A percentile compares a stretch with the other conserved stretches of the same genome.
phyloP scores from a whole-genome alignment of 306 rosid species.

The Trifolium pratense region DNA sequence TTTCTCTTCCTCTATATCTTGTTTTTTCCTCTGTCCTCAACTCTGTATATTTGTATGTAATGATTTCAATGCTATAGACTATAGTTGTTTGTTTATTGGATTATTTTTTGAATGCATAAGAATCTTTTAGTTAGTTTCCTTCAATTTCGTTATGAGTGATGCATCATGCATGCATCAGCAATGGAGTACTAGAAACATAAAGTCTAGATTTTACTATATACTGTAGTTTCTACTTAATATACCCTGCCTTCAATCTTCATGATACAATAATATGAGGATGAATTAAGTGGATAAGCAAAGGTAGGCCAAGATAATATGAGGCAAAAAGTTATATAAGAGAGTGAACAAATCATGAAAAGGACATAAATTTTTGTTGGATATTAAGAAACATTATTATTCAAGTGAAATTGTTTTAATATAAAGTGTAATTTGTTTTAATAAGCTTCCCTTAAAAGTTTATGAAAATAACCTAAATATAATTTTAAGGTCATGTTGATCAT shows the following conservation, averaged over 20 bases:
- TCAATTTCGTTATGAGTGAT: constrained; percentile 35
- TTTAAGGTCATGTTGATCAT: too few relatives aligned
- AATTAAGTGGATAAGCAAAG: too few relatives aligned
- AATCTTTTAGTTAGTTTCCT: constrained; percentile 21
- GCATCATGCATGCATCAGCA: constrained; percentile 42
- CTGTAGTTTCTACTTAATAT: background rate
- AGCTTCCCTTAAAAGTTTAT: too few relatives aligned
- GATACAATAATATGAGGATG: background rate
- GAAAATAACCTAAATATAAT: too few relatives aligned
- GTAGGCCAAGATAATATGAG: too few relatives aligned
- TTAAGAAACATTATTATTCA: too few relatives aligned
- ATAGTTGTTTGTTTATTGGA: constrained; percentile 3
- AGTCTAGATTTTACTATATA: background rate
- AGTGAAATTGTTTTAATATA: too few relatives aligned
- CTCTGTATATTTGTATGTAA: constrained; percentile 15
- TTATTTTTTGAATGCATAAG: constrained; percentile 10
- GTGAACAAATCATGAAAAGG: too few relatives aligned
- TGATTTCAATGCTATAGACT: constrained; percentile 35
- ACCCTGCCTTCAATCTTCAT: background rate
- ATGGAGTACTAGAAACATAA: constrained; percentile 11
- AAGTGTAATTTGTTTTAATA: too few relatives aligned
- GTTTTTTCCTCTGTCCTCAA: constrained; percentile 24
- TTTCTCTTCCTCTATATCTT: background rate
- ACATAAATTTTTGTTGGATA: too few relatives aligned
- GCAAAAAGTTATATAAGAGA: too few relatives aligned